phyloP scores from a whole-genome alignment of 345 rosid species.

The Chamaenerion angustifolium region DNA sequence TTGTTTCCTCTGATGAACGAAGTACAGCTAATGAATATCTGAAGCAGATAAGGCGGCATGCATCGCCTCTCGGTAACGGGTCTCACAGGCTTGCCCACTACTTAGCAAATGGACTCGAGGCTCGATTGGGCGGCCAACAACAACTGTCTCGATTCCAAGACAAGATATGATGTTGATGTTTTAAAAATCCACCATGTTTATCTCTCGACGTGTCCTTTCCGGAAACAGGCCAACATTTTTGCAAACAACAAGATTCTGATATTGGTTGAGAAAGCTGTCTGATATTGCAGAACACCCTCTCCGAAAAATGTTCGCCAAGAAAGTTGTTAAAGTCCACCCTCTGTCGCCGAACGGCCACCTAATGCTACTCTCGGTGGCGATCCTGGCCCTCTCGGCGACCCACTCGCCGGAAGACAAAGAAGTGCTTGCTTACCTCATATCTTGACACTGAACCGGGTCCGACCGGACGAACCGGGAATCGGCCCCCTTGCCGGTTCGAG shows the following conservation, averaged over 20 bases:
- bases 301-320: no score
- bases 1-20: conserved; percentile 16
- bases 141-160: conserved; percentile 8
- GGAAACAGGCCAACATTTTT: conserved; percentile 17
- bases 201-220: conserved; percentile 21
- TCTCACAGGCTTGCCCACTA: conserved; percentile 32
- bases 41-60: conserved; percentile 27
- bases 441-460: no score
- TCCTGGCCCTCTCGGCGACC: conserved; percentile 47
- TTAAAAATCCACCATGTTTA: conserved; percentile 21
- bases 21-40: conserved; percentile 21
- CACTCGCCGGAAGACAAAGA: conserved; percentile 51
- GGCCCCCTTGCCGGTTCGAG: no score
- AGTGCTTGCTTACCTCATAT: conserved; percentile 13
- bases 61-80: conserved; percentile 24
- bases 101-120: conserved; percentile 39
- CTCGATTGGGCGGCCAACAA: conserved; percentile 11
- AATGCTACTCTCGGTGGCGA: conserved; percentile 53
- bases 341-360: conserved; percentile 35
- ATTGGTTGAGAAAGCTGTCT: conserved; percentile 22
- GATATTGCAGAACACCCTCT: no score
- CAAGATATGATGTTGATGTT: conserved; percentile 18
- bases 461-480: no score
- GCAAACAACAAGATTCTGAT: conserved; percentile 18
- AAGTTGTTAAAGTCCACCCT: conserved; percentile 32